phyloP scores from a whole-genome alignment of 2,329 filamentous ascomycete species.

The Verticillium isaacii region DNA sequence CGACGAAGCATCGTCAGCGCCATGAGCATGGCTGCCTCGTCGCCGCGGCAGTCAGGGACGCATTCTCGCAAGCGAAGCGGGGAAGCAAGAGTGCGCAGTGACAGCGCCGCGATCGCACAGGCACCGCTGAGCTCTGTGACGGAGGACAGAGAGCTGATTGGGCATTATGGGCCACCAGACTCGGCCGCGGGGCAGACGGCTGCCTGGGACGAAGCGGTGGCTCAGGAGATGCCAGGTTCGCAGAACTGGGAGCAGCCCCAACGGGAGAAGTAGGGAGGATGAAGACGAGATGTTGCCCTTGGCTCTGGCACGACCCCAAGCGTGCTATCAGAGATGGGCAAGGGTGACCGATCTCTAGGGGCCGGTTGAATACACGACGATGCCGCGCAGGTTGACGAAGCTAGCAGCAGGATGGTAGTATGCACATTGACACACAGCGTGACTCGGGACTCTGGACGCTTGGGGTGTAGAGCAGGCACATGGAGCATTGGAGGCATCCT shows the following conservation, averaged over 20 bases:
- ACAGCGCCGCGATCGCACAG: constrained; percentile 13
- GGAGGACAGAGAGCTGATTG: constrained; percentile 39
- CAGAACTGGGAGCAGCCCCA: neutral
- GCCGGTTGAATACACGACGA: neutral
- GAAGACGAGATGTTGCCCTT: no score
- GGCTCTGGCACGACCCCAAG: no score
- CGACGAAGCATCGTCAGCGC: constrained; percentile 1
- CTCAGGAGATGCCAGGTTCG: neutral
- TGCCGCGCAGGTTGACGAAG: neutral
- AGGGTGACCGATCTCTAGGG: neutral
- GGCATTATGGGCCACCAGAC: constrained; percentile 38
- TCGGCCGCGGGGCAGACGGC: constrained; percentile 37
- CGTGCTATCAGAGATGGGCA: neutral
- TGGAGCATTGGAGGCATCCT: neutral
- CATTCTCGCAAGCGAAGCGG: constrained; percentile 1
- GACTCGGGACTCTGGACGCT: neutral
- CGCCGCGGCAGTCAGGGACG: neutral
- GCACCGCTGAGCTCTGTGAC: constrained; percentile 25
- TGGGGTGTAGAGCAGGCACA: neutral
- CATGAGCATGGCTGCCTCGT: neutral
- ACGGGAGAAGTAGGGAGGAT: neutral
- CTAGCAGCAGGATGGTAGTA: neutral
- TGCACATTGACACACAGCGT: neutral
- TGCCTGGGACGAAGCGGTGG: constrained; percentile 9
- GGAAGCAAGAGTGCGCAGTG: constrained; percentile 12